Percentiles rank a stretch among this genome's conserved stretches.
phyloP scores from a whole-genome alignment of 2,329 filamentous ascomycete genomes.

The Aspergillus sp. region DNA sequence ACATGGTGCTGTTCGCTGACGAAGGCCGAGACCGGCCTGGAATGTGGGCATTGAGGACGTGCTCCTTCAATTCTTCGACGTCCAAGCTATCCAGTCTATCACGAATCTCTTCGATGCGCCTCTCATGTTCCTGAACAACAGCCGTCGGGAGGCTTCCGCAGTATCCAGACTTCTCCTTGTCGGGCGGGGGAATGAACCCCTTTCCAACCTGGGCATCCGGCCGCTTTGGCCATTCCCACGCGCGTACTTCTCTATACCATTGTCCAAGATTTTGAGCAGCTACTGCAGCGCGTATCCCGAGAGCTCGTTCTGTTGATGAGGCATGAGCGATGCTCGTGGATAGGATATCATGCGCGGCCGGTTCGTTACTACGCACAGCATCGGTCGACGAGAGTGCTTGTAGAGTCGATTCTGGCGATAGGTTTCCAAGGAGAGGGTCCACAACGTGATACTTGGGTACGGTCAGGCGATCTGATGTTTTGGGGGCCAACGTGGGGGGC shows the following conservation, averaged over 20 bases:
- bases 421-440: constrained; percentile 51
- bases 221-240: constrained; percentile 58
- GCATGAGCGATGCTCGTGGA: constrained; percentile 55
- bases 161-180: constrained; percentile 45
- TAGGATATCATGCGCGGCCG: constrained; percentile 40
- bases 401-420: constrained; percentile 56
- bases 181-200: constrained; percentile 40
- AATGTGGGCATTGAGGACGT: constrained; percentile 80
- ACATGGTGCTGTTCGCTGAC: constrained; percentile 45
- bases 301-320: constrained; percentile 56
- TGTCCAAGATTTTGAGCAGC: constrained; percentile 57
- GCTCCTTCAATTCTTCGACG: constrained; percentile 78
- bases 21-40: constrained; percentile 58
- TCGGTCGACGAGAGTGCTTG: constrained; percentile 49
- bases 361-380: constrained; percentile 39
- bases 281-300: constrained; percentile 60
- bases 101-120: constrained; percentile 70
- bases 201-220: constrained; percentile 38
- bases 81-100: constrained; percentile 45
- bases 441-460: constrained; percentile 38
- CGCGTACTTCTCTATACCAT: constrained; percentile 59
- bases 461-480: constrained; percentile 38
- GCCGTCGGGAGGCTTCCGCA: constrained; percentile 69
- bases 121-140: constrained; percentile 68
- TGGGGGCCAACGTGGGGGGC: constrained; percentile 34